Base-by-base conservation (phyloP, 1,284 basidiomycete genomes). In the Trichosporon ovoides region DNA sequence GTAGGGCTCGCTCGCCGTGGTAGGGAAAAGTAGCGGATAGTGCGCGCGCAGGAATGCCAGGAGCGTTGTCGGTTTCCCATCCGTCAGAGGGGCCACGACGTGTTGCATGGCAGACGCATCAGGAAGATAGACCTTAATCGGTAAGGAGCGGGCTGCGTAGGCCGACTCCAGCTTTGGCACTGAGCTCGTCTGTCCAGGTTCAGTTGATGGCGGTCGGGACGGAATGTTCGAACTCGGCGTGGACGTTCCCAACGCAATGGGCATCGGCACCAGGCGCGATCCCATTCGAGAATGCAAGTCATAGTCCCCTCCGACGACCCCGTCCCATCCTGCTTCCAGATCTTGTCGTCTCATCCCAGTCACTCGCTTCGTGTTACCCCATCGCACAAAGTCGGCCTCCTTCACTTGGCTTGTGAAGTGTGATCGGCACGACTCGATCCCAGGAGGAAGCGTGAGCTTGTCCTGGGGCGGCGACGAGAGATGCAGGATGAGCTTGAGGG, bases 281-380 rank as follows among this genome's bases (percentile, higher is more conserved):
- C 91, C 91, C 64, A 97, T 88, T 38, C 88, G 84, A 86, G 90
- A 93, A 71, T 90, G 96, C 62, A 92, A 85, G 66, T 97, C 93
- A 71, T 94, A 97, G 74, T 95, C 93, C 77, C 94, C 92, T 91
- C 65, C 87, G 78, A 85, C 86, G 63, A 96, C 87, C 7, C 91
- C 92, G 66, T 95, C 90, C 93, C 93, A 97, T 56, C 95, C 84
- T 0, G 87, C 89, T 73, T 97, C 93, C 72, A 96, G 88, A 72
- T 96, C 93, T 31, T 83, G 84, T 73, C 91, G 89, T 56, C 91
- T 79, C 46, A 97, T 80, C 16, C 88, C 85, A 1, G 91, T 95
- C 78, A 96, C 91, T 33, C 91, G 83, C 72, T 91, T 89, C 18
- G 90, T 93, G 77, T 87, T 95, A 2, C 94, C 90, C 91, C 91